Evolutionary conservation across 208 protist species (phyloP), one percentile per base, ranked within the genome.

Genomic region (Borovskyia barvae): DNA sequence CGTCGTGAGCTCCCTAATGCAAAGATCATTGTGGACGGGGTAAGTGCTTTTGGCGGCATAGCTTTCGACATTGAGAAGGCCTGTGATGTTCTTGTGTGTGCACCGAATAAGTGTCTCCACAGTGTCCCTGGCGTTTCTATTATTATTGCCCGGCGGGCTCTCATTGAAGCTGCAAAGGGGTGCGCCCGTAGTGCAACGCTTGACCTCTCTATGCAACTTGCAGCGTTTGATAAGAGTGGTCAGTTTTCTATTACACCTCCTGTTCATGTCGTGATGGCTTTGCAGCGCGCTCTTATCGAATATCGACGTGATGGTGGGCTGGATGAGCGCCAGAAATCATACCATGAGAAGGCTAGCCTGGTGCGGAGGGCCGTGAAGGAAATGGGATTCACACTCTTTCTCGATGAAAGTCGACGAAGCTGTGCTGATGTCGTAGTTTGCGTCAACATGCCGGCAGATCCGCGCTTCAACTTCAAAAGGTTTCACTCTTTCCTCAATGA

Each of bases 61-160:
- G 60, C 80, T 19, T 61, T 90, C 36, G 59, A 77, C 42, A 77
- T 80, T 20, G 55, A 53, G 11, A 78, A 80, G 24, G 54, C 85
- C 11, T 87, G 80, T 43, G 90, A 94, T 53, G 66, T 87, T 24
- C 66, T 95, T 20, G 67, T 92, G 35, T 79, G 75, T 0, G 87
- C 85, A 2, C 56, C 90, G 26, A 96, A 96, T 72, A 96, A 96
- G 61, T 96, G 90, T 50, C 62, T 96, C 43, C 87, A 96, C 71
- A 82, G 85, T 41, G 84, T 94, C 3, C 90, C 87, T n/a, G 90
- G 90, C 17, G 77, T 94, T 30, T 73, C 85, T 3, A 82, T 92
- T 19, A 77, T 90, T 35, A 26, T 96, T 28, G 75, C 77, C 14
- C 66, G 72, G 22, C 72, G 74, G 32, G 14, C 43, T 0, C 7